Conservation (phyloP, 2,329 filamentous ascomycete species). For the Stylonectria norvegica region DNA sequence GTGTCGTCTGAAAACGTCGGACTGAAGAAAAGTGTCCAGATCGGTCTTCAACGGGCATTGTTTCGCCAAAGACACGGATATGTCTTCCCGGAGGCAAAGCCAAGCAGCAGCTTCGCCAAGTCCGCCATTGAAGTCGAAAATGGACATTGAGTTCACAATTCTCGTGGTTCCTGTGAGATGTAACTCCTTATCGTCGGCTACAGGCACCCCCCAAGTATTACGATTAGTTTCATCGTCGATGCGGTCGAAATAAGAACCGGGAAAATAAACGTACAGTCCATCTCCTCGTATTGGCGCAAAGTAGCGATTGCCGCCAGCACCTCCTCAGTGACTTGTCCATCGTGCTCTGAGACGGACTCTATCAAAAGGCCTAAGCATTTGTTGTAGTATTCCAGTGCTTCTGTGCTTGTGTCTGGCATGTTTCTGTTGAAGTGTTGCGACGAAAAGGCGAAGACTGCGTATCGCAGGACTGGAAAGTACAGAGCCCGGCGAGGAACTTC, state of each 20-base stretch:
- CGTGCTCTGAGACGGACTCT: conserved; percentile 10
- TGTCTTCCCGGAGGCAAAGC: conserved; percentile 16
- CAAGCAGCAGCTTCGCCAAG: conserved; percentile 18
- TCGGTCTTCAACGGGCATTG: conserved; percentile 13
- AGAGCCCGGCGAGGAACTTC: conserved; percentile 14
- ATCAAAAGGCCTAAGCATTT: conserved; percentile 14
- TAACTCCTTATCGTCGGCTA: conserved; percentile 17
- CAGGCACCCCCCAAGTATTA: too few relatives aligned
- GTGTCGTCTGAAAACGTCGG: conserved; percentile 9
- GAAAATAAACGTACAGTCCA: conserved; percentile 9
- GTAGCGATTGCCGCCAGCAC: conserved; percentile 11
- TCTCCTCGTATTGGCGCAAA: conserved; percentile 13
- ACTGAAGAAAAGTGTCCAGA: conserved; percentile 16
- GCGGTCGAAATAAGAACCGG: too few relatives aligned
- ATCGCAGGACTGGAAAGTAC: conserved; percentile 14
- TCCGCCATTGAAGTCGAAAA: conserved; percentile 17
- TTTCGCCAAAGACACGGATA: conserved; percentile 14
- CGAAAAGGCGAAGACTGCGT: conserved; percentile 16
- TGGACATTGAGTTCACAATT: conserved; percentile 18
- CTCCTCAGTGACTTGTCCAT: conserved; percentile 10
- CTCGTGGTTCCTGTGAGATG: conserved; percentile 16
- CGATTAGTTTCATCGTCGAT: too few relatives aligned
- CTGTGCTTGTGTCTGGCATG: conserved; percentile 9
- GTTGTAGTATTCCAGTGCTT: conserved; percentile 13
- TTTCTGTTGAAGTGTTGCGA: conserved; percentile 10